phyloP scores from a whole-genome alignment of 1,284 basidiomycete species.

The Malassezia sp. region DNA sequence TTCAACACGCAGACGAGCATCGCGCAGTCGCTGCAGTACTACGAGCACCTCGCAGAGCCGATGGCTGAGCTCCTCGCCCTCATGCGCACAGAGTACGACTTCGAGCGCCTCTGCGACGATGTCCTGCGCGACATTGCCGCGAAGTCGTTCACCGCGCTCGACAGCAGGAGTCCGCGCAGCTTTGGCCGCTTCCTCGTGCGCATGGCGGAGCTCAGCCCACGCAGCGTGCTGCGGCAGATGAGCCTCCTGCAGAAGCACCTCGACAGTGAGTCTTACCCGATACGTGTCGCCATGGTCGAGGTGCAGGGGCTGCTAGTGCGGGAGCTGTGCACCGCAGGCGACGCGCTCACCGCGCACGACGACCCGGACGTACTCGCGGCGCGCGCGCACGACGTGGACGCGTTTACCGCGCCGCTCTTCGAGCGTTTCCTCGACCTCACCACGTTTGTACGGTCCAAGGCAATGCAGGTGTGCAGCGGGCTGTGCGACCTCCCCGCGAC shows the following conservation, averaged over 20 bases:
- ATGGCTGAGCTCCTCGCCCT: constrained; percentile 80
- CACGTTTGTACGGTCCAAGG: constrained; percentile 80
- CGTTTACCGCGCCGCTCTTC: constrained; percentile 70
- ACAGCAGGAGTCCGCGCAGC: constrained; percentile 73
- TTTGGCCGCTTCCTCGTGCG: constrained; percentile 76
- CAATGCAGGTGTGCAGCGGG: constrained; percentile 64
- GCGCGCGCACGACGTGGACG: constrained; percentile 68
- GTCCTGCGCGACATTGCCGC: constrained; percentile 70
- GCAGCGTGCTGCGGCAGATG: constrained; percentile 81
- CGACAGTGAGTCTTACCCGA: constrained; percentile 92
- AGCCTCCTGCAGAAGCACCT: constrained; percentile 70
- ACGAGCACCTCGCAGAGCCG: constrained; percentile 82
- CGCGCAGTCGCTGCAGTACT: constrained; percentile 83
- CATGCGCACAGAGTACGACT: constrained; percentile 75
- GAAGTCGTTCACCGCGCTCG: constrained; percentile 66
- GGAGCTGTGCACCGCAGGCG: constrained; percentile 47
- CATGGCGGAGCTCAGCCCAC: constrained; percentile 69
- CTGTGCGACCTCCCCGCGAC: constrained; percentile 62
- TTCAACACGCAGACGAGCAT: constrained; percentile 64
- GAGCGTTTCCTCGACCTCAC: constrained; percentile 79
- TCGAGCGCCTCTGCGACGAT: constrained; percentile 78
- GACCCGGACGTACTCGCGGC: constrained; percentile 46
- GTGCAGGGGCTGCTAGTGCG: constrained; percentile 44
- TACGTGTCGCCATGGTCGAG: constrained; percentile 56
- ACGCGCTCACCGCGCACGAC: constrained; percentile 5